phyloP scores from a whole-genome alignment of 1,284 basidiomycete genomes.

The Rhodotorula sp. region DNA sequence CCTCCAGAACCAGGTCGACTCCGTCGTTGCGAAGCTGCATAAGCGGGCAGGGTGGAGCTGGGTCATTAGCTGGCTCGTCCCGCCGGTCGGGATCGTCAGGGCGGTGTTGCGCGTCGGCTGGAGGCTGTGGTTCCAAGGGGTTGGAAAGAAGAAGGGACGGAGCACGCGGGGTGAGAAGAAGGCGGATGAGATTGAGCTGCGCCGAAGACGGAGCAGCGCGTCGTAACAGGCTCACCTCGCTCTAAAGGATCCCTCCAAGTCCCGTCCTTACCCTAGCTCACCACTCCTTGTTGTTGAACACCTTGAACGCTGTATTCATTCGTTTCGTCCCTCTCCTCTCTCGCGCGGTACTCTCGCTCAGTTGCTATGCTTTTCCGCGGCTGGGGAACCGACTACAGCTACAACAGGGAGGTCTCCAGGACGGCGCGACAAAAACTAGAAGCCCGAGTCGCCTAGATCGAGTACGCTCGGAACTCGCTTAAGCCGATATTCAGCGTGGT shows the following conservation, averaged over 20 bases:
- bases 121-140: slow-evolving; percentile 37
- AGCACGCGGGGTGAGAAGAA: slow-evolving; percentile 27
- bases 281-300: neutral
- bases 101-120: slow-evolving; percentile 47
- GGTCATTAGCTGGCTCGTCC: slow-evolving; percentile 74
- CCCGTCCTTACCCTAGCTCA: neutral
- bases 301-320: neutral
- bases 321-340: neutral
- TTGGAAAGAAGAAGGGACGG: slow-evolving; percentile 37
- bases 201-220: neutral
- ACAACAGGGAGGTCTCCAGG: neutral
- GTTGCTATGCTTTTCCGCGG: neutral
- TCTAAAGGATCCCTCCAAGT: neutral
- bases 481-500: slow-evolving; percentile 21
- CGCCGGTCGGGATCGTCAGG: slow-evolving; percentile 63
- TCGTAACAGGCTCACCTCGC: neutral
- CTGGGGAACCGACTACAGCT: neutral
- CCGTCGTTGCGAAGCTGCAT: slow-evolving; percentile 62
- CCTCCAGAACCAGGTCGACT: slow-evolving; percentile 67
- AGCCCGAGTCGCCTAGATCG: no score
- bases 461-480: slow-evolving; percentile 9
- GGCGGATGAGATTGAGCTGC: slow-evolving; percentile 36
- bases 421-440: neutral
- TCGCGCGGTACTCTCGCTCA: neutral
- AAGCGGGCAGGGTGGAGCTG: slow-evolving; percentile 65